These are phyloP conservation scores for Fraxinus ornus DNA, from an alignment of 305 asterid genomes.

Conservation along the genomic window DNA sequence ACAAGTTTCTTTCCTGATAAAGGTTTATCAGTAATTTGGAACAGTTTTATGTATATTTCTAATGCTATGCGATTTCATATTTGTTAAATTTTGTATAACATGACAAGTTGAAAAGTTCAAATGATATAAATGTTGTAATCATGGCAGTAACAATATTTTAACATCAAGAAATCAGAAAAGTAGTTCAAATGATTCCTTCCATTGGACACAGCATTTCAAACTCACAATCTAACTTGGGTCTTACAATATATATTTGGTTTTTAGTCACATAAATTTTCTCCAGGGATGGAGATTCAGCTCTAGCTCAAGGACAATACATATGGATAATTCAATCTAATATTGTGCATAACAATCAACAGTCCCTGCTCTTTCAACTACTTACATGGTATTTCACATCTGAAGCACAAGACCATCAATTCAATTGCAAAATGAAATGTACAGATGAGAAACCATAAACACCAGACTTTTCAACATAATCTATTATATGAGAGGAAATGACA, in stretches of 20 bases:
- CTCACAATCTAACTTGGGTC: background rate
- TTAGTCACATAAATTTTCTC: background rate
- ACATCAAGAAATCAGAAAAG: background rate
- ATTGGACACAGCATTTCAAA: background rate
- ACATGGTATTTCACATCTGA: background rate
- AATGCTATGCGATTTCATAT: background rate
- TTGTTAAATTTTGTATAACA: background rate
- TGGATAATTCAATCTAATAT: background rate
- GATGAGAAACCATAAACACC: background rate
- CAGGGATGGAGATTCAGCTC: background rate
- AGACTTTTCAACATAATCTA: constrained; percentile 4
- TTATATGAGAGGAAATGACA: background rate
- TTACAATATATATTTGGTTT: background rate
- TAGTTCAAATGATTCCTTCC: background rate
- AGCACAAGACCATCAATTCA: background rate
- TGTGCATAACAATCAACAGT: background rate
- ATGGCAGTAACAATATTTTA: background rate
- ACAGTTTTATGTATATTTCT: background rate
- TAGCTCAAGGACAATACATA: background rate
- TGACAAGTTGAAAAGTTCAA: background rate
- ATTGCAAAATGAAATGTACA: background rate
- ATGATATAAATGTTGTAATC: background rate
- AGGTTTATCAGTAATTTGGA: background rate
- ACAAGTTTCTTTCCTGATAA: background rate
- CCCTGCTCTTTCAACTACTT: constrained; percentile 6